These are phyloP conservation scores for Paraphoma sp. DNA, from an alignment of 2,329 filamentous ascomycete species.

Conservation along the genomic window DNA sequence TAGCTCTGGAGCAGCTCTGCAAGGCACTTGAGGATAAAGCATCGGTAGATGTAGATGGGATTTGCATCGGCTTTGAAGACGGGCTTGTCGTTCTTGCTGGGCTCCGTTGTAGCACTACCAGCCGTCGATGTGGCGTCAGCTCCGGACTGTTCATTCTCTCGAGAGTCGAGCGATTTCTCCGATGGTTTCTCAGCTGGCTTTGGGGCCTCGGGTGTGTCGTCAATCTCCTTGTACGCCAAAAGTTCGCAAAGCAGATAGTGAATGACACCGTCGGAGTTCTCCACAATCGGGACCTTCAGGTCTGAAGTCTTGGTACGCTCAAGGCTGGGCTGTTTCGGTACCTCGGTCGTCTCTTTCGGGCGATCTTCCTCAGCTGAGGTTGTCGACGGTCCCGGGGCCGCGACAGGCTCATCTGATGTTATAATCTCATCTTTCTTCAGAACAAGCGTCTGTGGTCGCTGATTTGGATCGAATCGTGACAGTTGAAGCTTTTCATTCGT, in stretches of 20 bases:
- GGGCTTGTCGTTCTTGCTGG: constrained; percentile 65
- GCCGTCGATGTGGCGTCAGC: constrained; percentile 12
- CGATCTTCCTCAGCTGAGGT: constrained; percentile 43
- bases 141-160: constrained; percentile 12
- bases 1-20: constrained; percentile 91
- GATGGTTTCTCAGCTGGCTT: constrained; percentile 53
- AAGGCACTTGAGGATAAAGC: constrained; percentile 91
- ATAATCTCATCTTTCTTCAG: constrained; percentile 58
- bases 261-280: constrained; percentile 92
- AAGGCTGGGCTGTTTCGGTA: constrained; percentile 54
- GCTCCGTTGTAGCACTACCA: constrained; percentile 12
- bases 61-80: constrained; percentile 91
- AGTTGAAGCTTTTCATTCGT: constrained; percentile 85
- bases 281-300: constrained; percentile 81
- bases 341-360: constrained; percentile 42
- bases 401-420: constrained; percentile 14
- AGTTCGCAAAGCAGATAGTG: constrained; percentile 94
- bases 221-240: constrained; percentile 88
- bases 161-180: constrained; percentile 42
- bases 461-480: constrained; percentile 64
- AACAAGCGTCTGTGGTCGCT: constrained; percentile 60
- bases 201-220: constrained; percentile 73
- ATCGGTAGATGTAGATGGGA: constrained; percentile 94
- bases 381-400: constrained; percentile 26
- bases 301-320: constrained; percentile 73